Evolutionary conservation across 441 rosid genomes (phyloP).

Genomic region (Metrosideros polymorpha): DNA sequence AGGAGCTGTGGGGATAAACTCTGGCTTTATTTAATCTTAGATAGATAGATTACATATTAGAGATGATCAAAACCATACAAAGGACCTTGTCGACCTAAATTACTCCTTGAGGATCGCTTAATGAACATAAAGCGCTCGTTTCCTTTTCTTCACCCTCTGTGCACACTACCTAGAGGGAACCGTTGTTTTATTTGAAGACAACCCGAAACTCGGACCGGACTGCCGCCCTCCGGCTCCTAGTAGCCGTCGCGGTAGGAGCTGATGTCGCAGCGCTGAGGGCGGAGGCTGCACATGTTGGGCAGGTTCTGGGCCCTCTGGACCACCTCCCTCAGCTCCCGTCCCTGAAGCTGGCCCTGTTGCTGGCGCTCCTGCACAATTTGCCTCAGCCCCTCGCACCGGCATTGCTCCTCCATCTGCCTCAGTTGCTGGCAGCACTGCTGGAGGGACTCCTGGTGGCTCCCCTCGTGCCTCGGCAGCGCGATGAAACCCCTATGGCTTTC

Average conservation of each 20-base stretch:
- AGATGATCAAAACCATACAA: not conserved
- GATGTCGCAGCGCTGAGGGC: not conserved
- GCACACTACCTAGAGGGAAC: not conserved
- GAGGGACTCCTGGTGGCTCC: not conserved
- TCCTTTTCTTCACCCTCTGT: not conserved
- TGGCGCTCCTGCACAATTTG: slow-evolving; percentile 1
- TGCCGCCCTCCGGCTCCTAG: not conserved
- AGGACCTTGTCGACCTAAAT: not conserved
- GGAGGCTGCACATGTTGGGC: not conserved
- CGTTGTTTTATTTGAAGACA: not conserved
- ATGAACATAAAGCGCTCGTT: not conserved
- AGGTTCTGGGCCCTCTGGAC: slow-evolving; percentile 4
- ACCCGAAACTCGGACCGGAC: not conserved
- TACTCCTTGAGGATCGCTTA: not conserved
- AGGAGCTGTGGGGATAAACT: not conserved
- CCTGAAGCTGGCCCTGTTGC: not conserved
- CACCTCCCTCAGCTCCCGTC: not conserved
- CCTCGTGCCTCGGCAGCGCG: not conserved
- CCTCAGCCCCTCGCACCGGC: not conserved
- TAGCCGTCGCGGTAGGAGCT: not conserved
- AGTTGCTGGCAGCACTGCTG: slow-evolving; percentile 4
- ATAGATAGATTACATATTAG: not conserved
- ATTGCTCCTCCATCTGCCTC: not conserved
- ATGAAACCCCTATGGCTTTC: not conserved
- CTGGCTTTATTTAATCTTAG: not conserved